A percentile compares a stretch with the other conserved stretches of the same genome.
Evolutionary conservation across 2,329 filamentous ascomycete species (phyloP).

Genomic region (Pseudocercospora eumusae): DNA sequence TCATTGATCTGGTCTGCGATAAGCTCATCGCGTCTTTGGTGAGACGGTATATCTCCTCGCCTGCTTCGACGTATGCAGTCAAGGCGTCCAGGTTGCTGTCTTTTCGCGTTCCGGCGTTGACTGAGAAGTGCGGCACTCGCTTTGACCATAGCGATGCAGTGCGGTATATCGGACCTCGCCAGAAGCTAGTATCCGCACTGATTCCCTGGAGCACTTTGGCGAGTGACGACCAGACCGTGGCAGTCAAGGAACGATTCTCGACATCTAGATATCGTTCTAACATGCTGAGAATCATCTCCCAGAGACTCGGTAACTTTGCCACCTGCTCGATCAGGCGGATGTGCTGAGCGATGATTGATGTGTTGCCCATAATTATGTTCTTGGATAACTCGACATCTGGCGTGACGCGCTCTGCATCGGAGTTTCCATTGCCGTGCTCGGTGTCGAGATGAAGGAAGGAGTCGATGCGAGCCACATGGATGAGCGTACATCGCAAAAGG

Average conservation of each 20-base stretch:
- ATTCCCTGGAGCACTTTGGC: slow-evolving; percentile 43
- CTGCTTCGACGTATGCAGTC: slow-evolving; percentile 77
- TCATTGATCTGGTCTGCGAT: slow-evolving; percentile 65
- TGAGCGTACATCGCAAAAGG: slow-evolving; percentile 77
- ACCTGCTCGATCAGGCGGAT: slow-evolving; percentile 70
- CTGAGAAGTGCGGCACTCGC: slow-evolving; percentile 28
- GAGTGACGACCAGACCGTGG: slow-evolving; percentile 47
- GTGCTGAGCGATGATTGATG: slow-evolving; percentile 72
- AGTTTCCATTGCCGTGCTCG: slow-evolving; percentile 4
- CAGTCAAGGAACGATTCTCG: slow-evolving; percentile 45
- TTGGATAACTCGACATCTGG: slow-evolving; percentile 63
- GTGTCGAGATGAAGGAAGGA: slow-evolving; percentile 22
- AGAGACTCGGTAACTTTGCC: slow-evolving; percentile 68
- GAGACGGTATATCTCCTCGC: slow-evolving; percentile 76
- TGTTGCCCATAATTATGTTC: slow-evolving; percentile 71
- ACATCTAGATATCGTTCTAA: slow-evolving; percentile 57
- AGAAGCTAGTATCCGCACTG: slow-evolving; percentile 23
- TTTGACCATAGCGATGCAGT: slow-evolving; percentile 39
- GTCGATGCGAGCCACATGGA: slow-evolving; percentile 65
- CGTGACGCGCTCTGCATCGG: neutral
- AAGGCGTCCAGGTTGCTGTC: slow-evolving; percentile 72
- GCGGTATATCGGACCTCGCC: slow-evolving; percentile 35
- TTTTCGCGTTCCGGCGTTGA: slow-evolving; percentile 16
- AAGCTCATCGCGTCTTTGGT: slow-evolving; percentile 65
- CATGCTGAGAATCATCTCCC: slow-evolving; percentile 71